A percentile compares a stretch with the other conserved stretches of the same genome.
Conservation (phyloP, 345 rosid genomes). For the Viola odorata region DNA sequence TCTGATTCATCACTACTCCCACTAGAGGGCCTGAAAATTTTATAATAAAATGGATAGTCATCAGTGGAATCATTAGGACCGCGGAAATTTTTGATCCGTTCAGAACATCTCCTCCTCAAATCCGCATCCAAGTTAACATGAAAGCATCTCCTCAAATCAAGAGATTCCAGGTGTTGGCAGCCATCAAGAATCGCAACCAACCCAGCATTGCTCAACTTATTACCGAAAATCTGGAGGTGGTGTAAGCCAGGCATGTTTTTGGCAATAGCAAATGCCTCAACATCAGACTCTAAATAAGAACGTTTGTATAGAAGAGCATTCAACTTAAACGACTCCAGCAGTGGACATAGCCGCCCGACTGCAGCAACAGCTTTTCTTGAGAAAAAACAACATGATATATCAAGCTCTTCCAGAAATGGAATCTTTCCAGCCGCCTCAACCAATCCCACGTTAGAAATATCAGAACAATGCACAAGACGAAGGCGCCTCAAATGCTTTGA, state of each 20-base stretch:
- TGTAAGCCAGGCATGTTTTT: neutral
- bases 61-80: neutral
- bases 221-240: neutral
- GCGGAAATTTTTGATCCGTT: neutral
- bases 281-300: neutral
- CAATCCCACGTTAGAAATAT: neutral
- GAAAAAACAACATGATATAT: neutral
- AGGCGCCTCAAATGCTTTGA: constrained; percentile 35
- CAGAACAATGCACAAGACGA: neutral
- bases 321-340: neutral
- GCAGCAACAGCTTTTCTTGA: neutral
- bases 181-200: neutral
- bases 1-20: too few relatives aligned
- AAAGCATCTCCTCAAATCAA: neutral
- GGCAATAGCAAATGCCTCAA: neutral
- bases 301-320: neutral
- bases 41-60: constrained; percentile 2
- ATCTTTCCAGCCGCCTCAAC: neutral
- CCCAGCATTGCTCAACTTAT: neutral
- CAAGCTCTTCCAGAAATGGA: neutral
- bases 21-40: constrained; percentile 24
- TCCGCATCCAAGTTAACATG: neutral
- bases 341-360: neutral
- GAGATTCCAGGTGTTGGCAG: neutral
- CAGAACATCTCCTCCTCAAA: neutral